Percentiles rank a stretch among this genome's conserved stretches.
phyloP scores from a whole-genome alignment of 2,329 filamentous ascomycete genomes.

The Penicillium sp. region DNA sequence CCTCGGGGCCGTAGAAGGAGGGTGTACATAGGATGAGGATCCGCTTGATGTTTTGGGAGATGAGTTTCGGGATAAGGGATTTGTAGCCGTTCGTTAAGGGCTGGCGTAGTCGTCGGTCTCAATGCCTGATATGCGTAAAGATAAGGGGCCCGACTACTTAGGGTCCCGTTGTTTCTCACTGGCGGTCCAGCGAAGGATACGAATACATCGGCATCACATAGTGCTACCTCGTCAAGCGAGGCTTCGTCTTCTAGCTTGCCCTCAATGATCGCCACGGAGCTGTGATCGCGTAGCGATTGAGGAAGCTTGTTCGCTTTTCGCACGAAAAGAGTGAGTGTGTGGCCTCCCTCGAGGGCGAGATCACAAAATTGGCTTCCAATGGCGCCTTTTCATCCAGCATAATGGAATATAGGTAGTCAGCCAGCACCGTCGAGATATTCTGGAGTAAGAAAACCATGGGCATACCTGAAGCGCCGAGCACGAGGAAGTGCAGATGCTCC shows the following conservation, averaged over 20 bases:
- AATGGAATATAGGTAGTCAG: too few relatives aligned
- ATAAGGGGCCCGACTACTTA: not conserved
- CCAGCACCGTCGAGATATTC: too few relatives aligned
- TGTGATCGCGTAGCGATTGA: not conserved
- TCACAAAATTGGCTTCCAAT: not conserved
- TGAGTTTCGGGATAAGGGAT: not conserved
- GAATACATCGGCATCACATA: not conserved
- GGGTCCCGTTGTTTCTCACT: not conserved
- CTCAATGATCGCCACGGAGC: not conserved
- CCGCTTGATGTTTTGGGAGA: not conserved
- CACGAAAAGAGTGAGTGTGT: not conserved
- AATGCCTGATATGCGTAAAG: too few relatives aligned
- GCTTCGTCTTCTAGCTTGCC: not conserved
- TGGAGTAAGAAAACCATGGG: not conserved
- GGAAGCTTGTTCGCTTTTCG: not conserved
- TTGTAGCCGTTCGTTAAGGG: not conserved
- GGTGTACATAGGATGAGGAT: conserved; percentile 5
- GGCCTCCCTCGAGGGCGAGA: not conserved
- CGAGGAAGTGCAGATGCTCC: not conserved
- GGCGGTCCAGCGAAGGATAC: not conserved
- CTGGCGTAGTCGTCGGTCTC: not conserved
- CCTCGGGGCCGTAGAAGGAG: conserved; percentile 9
- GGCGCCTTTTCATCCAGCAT: not conserved
- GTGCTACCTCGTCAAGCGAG: not conserved
- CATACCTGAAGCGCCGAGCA: not conserved